These are phyloP conservation scores for Colletotrichum simmondsii DNA, from an alignment of 2,329 filamentous ascomycete species.

Conservation along the genomic window DNA sequence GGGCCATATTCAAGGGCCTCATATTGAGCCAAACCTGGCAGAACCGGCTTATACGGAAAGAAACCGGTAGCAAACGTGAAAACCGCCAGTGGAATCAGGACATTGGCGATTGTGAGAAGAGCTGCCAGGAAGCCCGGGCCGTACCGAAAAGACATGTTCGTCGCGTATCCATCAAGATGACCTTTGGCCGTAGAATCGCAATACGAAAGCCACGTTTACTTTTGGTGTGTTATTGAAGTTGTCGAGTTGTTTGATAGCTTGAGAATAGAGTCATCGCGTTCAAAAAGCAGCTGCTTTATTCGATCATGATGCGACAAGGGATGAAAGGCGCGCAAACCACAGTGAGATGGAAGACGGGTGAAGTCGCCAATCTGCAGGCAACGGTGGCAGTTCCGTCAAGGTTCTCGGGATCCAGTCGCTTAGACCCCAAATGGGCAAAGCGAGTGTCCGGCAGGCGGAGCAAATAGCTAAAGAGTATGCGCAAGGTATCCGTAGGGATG, in stretches of 20 bases:
- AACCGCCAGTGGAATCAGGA: conserved; percentile 80
- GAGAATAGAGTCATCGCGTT: background rate
- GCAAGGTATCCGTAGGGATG: background rate
- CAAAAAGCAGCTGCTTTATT: conserved; percentile 2
- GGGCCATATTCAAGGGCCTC: conserved; percentile 64
- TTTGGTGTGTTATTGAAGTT: background rate
- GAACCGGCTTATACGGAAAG: conserved; percentile 96
- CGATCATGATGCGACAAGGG: conserved; percentile 15
- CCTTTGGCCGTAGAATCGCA: background rate
- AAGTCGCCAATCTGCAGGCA: conserved; percentile 1
- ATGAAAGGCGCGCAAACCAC: background rate
- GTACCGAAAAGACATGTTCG: conserved; percentile 25
- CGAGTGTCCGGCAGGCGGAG: conserved; percentile 2
- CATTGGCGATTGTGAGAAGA: conserved; percentile 75
- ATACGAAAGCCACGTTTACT: background rate
- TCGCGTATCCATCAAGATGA: conserved; percentile 33
- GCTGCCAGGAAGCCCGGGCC: conserved; percentile 14
- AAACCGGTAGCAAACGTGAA: conserved; percentile 88
- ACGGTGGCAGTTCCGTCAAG: conserved; percentile 15
- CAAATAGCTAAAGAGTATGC: background rate
- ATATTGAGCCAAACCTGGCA: conserved; percentile 84
- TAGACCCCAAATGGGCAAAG: conserved; percentile 22
- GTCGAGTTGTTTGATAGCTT: background rate
- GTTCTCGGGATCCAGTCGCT: conserved; percentile 5
- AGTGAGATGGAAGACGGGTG: background rate